Evolutionary conservation across 163 green algal species (phyloP), one percentile per base, ranked within the genome.

Genomic region (Scenedesmus sp.): DNA sequence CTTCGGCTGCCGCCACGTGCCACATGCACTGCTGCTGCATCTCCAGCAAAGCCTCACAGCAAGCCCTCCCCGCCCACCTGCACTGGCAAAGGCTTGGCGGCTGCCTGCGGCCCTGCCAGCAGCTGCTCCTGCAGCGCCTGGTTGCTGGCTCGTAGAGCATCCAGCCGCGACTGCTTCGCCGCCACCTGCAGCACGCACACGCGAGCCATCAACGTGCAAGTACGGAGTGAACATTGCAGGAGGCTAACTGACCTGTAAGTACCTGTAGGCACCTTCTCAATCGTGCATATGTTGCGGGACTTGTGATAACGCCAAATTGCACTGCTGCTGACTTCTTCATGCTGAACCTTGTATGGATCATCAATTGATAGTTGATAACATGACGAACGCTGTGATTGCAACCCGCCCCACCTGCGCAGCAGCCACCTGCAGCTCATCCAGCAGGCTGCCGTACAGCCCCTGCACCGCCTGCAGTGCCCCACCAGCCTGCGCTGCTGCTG

Each of bases 401-500:
- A 64, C 59, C 59, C 18, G 5, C n/a, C 60, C 18, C 64, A 91
- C 87, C 70, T 85, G 20, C 8, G 18, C 87, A 56, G 54, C n/a
- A 13, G 87, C 87, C 23, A 77, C 18, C 46, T 85, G 70, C 73
- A 91, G 73, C 55, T 91, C 87, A 34, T 91, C 87, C 55, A 91
- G 73, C 87, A 91, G 73, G 87, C 73, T 52, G 4, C n/a, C 55
- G 60, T 91, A 91, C 56, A 91, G 55, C n/a, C 55, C 73, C 73
- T 86, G 70, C 20, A 86, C 87, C 52, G 87, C 87, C 3, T 13
- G 6, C 52, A 77, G 16, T 1, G 7, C 34, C 52, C 9, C 81
- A 64, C 9, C 26, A 59, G 81, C 81, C 3, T 59, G 52, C 81
- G 13, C 62, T 66, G 16, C 8, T 34, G 67, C 66, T 73, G 70